Evolutionary conservation across 2,329 filamentous ascomycete genomes (phyloP).

Genomic region (Cladosporium sp.): DNA sequence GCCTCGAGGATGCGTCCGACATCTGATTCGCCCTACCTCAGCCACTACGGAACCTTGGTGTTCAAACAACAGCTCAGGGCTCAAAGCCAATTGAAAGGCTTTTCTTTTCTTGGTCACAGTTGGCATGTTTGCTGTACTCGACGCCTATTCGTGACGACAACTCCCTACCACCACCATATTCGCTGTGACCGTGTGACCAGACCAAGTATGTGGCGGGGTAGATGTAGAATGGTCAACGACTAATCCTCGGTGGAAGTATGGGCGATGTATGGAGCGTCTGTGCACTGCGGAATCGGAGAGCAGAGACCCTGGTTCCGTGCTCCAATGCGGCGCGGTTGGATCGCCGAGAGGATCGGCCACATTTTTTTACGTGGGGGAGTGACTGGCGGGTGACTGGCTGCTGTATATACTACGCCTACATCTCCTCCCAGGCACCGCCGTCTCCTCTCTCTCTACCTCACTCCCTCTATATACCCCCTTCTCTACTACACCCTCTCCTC

Average conservation of each 20-base stretch:
- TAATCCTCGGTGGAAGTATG: neutral
- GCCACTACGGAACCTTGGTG: too few species aligned
- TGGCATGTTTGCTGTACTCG: too few species aligned
- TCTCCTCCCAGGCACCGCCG: neutral
- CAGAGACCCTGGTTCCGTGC: neutral
- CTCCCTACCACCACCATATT: too few species aligned
- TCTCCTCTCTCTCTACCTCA: neutral
- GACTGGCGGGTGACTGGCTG: neutral
- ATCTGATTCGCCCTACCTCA: too few species aligned
- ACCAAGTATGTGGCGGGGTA: neutral
- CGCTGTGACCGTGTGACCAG: too few species aligned
- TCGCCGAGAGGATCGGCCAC: neutral
- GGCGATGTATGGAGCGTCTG: neutral
- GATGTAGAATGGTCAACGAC: neutral
- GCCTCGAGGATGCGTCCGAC: too few species aligned
- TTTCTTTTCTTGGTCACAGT: too few species aligned
- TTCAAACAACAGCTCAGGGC: too few species aligned
- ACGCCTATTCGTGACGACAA: too few species aligned
- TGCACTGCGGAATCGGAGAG: neutral
- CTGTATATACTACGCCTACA: neutral
- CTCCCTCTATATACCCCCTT: neutral
- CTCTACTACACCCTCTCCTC: neutral
- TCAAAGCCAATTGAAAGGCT: too few species aligned
- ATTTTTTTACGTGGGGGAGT: conserved; percentile 3
- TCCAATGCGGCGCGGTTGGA: too few species aligned